Conservation (phyloP, 352 stramenopile genomes). For the Phytopythium vexans region DNA sequence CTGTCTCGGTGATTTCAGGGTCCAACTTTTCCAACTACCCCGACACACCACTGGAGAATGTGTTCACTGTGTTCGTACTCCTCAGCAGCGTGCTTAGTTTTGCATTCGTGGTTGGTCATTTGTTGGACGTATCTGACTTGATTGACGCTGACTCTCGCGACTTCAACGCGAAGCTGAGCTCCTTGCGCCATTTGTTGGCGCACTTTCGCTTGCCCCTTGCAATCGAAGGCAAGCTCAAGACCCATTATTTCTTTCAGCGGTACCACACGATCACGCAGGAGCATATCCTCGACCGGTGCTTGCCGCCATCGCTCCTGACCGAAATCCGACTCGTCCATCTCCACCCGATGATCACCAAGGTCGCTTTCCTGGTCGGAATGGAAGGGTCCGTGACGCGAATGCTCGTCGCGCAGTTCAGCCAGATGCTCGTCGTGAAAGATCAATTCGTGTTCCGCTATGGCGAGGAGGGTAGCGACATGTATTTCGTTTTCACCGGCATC, state of each 20-base stretch:
- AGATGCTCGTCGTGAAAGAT: constrained; percentile 42
- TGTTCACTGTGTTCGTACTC: constrained; percentile 48
- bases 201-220: constrained; percentile 46
- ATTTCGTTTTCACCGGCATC: constrained; percentile 55
- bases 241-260: constrained; percentile 61
- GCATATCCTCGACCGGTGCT: constrained; percentile 38
- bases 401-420: constrained; percentile 50
- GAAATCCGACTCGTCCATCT: constrained; percentile 56
- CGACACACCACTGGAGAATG: constrained; percentile 30
- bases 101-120: constrained; percentile 55
- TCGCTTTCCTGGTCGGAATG: constrained; percentile 49
- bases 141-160: constrained; percentile 44
- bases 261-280: constrained; percentile 65
- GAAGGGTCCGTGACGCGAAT: constrained; percentile 47
- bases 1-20: constrained; percentile 51
- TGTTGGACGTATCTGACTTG: constrained; percentile 55
- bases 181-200: constrained; percentile 40
- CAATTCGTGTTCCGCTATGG: constrained; percentile 42
- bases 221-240: constrained; percentile 59
- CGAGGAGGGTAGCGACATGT: constrained; percentile 57
- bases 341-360: constrained; percentile 55
- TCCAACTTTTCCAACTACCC: constrained; percentile 39
- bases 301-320: constrained; percentile 48
- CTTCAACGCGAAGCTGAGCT: constrained; percentile 58
- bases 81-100: constrained; percentile 41